phyloP scores from a whole-genome alignment of 306 rosid genomes.

The Malus sylvestris region DNA sequence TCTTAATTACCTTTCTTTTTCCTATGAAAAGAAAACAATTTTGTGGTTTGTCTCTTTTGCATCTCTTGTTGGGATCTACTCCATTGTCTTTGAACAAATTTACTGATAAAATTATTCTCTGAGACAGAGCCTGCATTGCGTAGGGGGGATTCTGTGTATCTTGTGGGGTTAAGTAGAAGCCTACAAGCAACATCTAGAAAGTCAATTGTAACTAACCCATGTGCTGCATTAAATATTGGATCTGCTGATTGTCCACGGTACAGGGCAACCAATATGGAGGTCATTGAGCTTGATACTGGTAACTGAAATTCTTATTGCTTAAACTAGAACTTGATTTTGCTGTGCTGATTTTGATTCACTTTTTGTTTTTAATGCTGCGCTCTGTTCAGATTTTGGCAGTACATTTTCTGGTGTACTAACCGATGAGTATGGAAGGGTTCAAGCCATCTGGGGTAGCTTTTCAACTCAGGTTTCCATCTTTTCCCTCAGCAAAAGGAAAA shows the following conservation, averaged over 20 bases:
- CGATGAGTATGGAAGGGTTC: slow-evolving; percentile 90
- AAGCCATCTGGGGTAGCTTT: slow-evolving; percentile 98
- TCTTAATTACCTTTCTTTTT: no score
- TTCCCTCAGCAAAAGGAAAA: background rate
- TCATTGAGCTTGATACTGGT: slow-evolving; percentile 98
- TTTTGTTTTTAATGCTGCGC: slow-evolving; percentile 5
- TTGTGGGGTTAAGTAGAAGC: slow-evolving; percentile 94
- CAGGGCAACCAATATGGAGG: slow-evolving; percentile 97
- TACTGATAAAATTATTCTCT: slow-evolving; percentile 5
- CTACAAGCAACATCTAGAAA: slow-evolving; percentile 98
- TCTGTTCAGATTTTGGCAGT: slow-evolving; percentile 79
- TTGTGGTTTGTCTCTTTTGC: background rate
- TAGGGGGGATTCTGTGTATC: slow-evolving; percentile 92
- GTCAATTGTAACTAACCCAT: slow-evolving; percentile 91
- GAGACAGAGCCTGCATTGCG: slow-evolving; percentile 70
- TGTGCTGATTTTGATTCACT: slow-evolving; percentile 7
- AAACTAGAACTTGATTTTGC: background rate
- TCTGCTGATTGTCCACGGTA: slow-evolving; percentile 88
- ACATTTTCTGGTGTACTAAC: slow-evolving; percentile 89
- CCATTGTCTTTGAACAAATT: background rate
- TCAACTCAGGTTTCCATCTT: slow-evolving; percentile 73
- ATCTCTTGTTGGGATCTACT: background rate
- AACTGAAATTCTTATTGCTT: slow-evolving; percentile 9
- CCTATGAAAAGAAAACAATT: no score
- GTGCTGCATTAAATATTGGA: slow-evolving; percentile 86